These are phyloP conservation scores for Limonium bicolor DNA, from an alignment of 148 eudicot genomes.

Conservation along the genomic window DNA sequence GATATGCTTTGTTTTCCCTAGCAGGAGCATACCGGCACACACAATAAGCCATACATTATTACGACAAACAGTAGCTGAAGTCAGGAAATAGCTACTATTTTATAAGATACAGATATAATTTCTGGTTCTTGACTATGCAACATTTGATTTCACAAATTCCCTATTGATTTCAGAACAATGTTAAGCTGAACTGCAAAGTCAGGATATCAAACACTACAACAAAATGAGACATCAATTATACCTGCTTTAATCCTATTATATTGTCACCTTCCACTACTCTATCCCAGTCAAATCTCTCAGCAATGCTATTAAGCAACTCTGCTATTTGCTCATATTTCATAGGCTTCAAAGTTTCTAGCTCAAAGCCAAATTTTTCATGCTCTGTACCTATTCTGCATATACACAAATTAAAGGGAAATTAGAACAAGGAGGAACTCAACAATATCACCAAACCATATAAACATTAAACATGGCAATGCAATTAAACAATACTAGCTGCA, in stretches of 20 bases:
- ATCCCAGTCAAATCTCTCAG: conserved; percentile 98
- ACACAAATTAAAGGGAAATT: not conserved
- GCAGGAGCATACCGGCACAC: not conserved
- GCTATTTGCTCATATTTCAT: conserved; percentile 88
- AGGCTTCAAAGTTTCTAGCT: conserved; percentile 58
- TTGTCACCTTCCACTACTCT: conserved; percentile 92
- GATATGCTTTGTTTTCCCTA: conserved; percentile 95
- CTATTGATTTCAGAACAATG: not conserved
- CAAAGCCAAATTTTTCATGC: conserved; percentile 96
- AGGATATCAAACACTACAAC: not conserved
- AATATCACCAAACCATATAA: not conserved
- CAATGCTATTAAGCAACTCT: conserved; percentile 73
- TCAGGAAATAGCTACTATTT: not conserved
- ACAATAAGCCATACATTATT: not conserved
- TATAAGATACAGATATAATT: not conserved
- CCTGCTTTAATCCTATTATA: conserved; percentile 94
- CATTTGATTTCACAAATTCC: not conserved
- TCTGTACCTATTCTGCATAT: conserved; percentile 89
- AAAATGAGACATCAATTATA: conserved; percentile 6
- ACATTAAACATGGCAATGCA: not conserved
- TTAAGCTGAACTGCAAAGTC: not conserved
- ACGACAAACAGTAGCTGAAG: not conserved
- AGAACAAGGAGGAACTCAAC: not conserved
- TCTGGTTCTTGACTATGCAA: not conserved
- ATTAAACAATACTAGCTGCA: not conserved